These are phyloP conservation scores for Ogataea methanolica DNA, from an alignment of 805 yeast genomes.

Conservation along the genomic window DNA sequence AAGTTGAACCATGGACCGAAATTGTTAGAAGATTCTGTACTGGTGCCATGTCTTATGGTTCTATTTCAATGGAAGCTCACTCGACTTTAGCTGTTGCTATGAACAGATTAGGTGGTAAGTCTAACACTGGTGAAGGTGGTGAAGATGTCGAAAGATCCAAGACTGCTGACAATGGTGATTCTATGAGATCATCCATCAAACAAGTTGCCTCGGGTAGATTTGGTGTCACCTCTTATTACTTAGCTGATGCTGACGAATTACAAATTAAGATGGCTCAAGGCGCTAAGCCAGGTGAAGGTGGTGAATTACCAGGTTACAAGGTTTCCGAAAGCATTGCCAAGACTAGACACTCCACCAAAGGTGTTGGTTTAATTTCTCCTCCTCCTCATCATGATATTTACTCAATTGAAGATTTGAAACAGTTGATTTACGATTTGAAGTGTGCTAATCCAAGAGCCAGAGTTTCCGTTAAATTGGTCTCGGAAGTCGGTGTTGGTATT, in stretches of 20 bases:
- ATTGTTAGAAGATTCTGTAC: constrained; percentile 95
- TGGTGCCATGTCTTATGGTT: constrained; percentile 99
- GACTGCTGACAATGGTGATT: constrained; percentile 82
- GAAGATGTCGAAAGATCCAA: constrained; percentile 90
- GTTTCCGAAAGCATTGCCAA: constrained; percentile 85
- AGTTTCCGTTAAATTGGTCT: constrained; percentile 92
- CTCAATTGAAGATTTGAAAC: constrained; percentile 96
- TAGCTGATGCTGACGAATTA: constrained; percentile 94
- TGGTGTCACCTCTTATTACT: constrained; percentile 93
- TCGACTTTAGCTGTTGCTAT: constrained; percentile 97
- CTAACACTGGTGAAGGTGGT: constrained; percentile 99
- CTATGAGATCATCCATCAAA: constrained; percentile 98
- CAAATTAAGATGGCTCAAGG: constrained; percentile 99
- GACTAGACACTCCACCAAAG: constrained; percentile 94
- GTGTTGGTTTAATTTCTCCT: constrained; percentile 95
- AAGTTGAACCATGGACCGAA: constrained; percentile 99
- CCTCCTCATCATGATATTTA: constrained; percentile 99
- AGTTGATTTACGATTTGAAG: constrained; percentile 91
- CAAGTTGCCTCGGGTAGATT: constrained; percentile 98
- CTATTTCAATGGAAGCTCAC: constrained; percentile 97
- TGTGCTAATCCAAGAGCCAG: constrained; percentile 97
- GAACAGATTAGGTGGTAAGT: constrained; percentile 97
- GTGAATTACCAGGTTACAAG: constrained; percentile 94
- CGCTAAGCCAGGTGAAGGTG: constrained; percentile 99
- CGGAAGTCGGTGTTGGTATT: constrained; percentile 98